Evolutionary conservation across 2,329 filamentous ascomycete genomes (phyloP).

Genomic region (Alternaria arbusti): DNA sequence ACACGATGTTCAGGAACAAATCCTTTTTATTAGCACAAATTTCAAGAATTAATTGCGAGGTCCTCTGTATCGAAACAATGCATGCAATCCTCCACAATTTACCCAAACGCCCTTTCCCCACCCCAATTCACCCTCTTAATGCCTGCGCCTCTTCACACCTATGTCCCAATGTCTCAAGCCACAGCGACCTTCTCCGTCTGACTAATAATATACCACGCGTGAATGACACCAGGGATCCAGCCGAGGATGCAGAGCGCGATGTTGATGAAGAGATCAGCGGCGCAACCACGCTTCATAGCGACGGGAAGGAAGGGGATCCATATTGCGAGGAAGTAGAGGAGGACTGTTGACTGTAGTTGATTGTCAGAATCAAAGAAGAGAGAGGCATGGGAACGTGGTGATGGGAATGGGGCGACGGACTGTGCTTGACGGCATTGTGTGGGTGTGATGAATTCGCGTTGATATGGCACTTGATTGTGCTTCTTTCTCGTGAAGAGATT

Average conservation of each 20-base stretch:
- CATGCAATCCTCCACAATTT: too few species aligned
- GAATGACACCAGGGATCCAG: slow-evolving; percentile 40
- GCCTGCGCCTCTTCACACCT: too few species aligned
- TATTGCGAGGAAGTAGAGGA: slow-evolving; percentile 42
- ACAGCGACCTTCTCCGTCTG: slow-evolving; percentile 14
- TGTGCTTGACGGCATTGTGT: slow-evolving; percentile 19
- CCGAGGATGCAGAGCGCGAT: slow-evolving; percentile 47
- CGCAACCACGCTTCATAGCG: slow-evolving; percentile 49
- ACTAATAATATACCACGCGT: slow-evolving; percentile 37
- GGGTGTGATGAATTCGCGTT: not conserved
- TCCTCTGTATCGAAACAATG: too few species aligned
- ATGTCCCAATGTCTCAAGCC: too few species aligned
- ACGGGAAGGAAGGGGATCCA: slow-evolving; percentile 51
- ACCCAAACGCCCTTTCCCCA: not conserved
- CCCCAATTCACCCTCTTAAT: not conserved
- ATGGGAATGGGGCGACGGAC: not conserved
- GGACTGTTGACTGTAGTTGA: slow-evolving; percentile 25
- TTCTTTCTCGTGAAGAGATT: not conserved
- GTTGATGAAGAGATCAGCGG: slow-evolving; percentile 51
- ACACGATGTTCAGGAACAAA: too few species aligned
- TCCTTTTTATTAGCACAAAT: too few species aligned
- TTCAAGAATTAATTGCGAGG: too few species aligned
- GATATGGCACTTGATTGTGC: too few species aligned
- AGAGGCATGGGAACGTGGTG: too few species aligned
- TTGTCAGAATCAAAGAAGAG: too few species aligned